Evolutionary conservation across 345 rosid genomes (phyloP), one percentile per base, ranked within the genome.

Genomic region (Citrus medica): DNA sequence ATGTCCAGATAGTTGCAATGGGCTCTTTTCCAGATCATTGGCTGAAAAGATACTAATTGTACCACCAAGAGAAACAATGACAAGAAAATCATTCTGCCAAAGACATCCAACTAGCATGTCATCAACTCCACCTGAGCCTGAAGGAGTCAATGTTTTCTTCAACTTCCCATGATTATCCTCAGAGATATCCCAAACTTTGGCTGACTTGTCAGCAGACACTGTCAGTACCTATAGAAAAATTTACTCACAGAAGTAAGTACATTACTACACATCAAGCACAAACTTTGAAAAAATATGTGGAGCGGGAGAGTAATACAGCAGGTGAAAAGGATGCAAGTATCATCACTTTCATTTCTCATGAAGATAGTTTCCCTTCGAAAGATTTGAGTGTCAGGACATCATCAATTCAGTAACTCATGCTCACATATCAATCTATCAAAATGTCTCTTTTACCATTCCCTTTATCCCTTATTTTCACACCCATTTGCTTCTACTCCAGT

Each of bases 71-170:
- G 99, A 95, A 80, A 95, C 91, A 14, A 91, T 89, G 82, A 95
- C 97, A 69, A 92, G 89, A 85, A 93, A 89, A 82, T 90, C 89
- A 80, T 92, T 91, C 83, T 88, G 96, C 98, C 99, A 95, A 61
- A 93, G 93, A 82, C 99, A 92, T 76, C 99, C 96, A 30, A 95
- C 97, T 60, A 95, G 87, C 99, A 95, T 95, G 79, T 92, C 99
- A 63, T 95, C 95, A 67, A 95, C 87, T 78, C 97, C 97, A 22
- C 97, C 97, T 3, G 90, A 84, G 75, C 91, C 92, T 65, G 92
- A 63, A 84, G 87, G 87, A 62, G 82, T 80, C 87, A 93, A 81
- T 21, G 98, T 93, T 78, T 89, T 95, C 83, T 75, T 84, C 84
- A 92, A 74, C 40, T 81, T 88, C 68, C 98, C 97, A 70, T 75